These are phyloP conservation scores for Lophiotrema nucula DNA, from an alignment of 495 filamentous ascomycete species.

Conservation along the genomic window DNA sequence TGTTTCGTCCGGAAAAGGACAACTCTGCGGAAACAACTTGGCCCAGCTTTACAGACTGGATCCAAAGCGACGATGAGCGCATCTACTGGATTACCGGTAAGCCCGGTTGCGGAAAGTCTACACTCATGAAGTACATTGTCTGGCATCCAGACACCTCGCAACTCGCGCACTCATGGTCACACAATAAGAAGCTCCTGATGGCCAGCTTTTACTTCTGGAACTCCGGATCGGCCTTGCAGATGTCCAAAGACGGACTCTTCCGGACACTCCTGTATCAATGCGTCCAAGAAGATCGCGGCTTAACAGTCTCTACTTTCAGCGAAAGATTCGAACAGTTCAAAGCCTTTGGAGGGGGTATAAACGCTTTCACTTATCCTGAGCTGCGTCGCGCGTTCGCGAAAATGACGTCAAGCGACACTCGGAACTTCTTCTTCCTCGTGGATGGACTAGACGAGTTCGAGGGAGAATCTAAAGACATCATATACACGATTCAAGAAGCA, in stretches of 20 bases:
- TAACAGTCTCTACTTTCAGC: neutral
- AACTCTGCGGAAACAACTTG: too few species aligned
- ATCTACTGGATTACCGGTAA: neutral
- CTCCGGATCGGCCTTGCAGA: slow-evolving; percentile 1
- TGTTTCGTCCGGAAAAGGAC: too few species aligned
- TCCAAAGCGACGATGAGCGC: neutral
- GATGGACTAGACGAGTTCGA: slow-evolving; percentile 17
- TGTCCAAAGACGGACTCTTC: slow-evolving; percentile 4
- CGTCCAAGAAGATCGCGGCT: neutral
- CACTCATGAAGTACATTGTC: neutral
- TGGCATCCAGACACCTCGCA: neutral
- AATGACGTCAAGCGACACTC: neutral
- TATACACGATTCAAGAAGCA: neutral
- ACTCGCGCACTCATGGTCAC: neutral
- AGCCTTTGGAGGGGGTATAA: neutral
- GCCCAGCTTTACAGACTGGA: neutral
- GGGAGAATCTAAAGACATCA: neutral
- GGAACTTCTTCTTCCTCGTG: slow-evolving; percentile 10
- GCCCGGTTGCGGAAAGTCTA: neutral
- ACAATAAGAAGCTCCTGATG: neutral
- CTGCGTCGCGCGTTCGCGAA: neutral
- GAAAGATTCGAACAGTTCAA: neutral
- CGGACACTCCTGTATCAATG: neutral
- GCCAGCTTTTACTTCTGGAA: slow-evolving; percentile 13
- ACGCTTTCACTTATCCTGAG: neutral